Base-by-base conservation (phyloP, 768 basidiomycete genomes). In the Infundibulicybe gibba region DNA sequence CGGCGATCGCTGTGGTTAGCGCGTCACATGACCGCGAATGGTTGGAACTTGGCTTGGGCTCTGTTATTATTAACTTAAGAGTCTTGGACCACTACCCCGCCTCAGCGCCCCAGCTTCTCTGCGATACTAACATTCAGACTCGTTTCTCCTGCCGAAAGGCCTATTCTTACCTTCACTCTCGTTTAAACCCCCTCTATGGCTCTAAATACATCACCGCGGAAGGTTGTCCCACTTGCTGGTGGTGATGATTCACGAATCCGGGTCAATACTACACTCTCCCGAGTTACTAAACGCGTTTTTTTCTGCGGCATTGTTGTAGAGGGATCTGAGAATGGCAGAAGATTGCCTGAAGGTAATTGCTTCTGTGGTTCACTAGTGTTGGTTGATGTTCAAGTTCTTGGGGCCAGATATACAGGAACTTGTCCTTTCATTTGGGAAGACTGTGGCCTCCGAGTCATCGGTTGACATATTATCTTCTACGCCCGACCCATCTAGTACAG, bases 291-390 rank as follows among this genome's bases (percentile, higher is more conserved):
- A 62, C 86, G 93, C 60, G 88, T 85, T 19, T 95, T 94, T 64
- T 87, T 87, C 61, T 90, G 88, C 59, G 90, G 89, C 38, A 88
- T 95, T 15, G 89, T 95, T 12, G 85, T 95, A 25, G 92, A 97
- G 67, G 83, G 82, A 43, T 82, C 86, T 33, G 85, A 86, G 52
- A 75, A 79, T 53, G 87, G 85, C 5, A 77, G 72, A 54, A 74
- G 80, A 48, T 75, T 89, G 42, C 76, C 82, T 33, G 80, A 83
- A 64, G 87, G 88, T 83, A 46, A 33, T 61, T 58, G 64, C 62
- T 40, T 21, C 51, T 19, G 12, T 40, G 41, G 19, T 21, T 15
- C 10, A 45, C 32, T 41, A 34, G 25, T 45, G 34, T 49, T 53
- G 47, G 47, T 48, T 52, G 30, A 31, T 48, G 38, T 32, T 51